phyloP scores from a whole-genome alignment of 1,139 yeast species.

The Suhomyces yuchorum region DNA sequence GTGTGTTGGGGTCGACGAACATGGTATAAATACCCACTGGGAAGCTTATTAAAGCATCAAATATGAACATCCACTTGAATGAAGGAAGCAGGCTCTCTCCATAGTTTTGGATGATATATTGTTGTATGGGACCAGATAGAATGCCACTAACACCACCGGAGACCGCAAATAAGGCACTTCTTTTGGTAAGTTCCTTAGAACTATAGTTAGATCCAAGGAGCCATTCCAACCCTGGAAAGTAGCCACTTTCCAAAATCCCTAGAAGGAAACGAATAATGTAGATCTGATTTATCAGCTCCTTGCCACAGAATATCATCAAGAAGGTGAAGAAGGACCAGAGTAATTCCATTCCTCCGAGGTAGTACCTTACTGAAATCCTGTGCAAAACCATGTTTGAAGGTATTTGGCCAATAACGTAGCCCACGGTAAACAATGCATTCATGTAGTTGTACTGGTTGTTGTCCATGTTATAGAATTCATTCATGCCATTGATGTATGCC shows the following conservation, averaged over 20 bases:
- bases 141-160: conserved; percentile 48
- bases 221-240: conserved; percentile 53
- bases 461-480: conserved; percentile 51
- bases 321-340: conserved; percentile 60
- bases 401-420: conserved; percentile 61
- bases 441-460: conserved; percentile 58
- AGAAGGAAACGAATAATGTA: conserved; percentile 59
- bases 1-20: conserved; percentile 46
- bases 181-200: conserved; percentile 42
- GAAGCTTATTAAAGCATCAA: conserved; percentile 53
- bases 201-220: conserved; percentile 20
- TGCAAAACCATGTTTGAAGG: conserved; percentile 59
- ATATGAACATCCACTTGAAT: conserved; percentile 56
- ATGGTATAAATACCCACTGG: conserved; percentile 50
- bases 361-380: conserved; percentile 55
- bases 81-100: conserved; percentile 31
- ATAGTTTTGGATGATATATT: conserved; percentile 34
- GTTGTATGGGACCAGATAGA: conserved; percentile 50
- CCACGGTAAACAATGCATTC: conserved; percentile 56
- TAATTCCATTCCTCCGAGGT: conserved; percentile 55
- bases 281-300: conserved; percentile 39
- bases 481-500: conserved; percentile 66
- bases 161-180: conserved; percentile 52
- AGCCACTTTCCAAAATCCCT: conserved; percentile 61
- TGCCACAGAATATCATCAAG: conserved; percentile 47